Base-by-base conservation (phyloP, 2,329 filamentous ascomycete species). In the Neofusicoccum sp. region DNA sequence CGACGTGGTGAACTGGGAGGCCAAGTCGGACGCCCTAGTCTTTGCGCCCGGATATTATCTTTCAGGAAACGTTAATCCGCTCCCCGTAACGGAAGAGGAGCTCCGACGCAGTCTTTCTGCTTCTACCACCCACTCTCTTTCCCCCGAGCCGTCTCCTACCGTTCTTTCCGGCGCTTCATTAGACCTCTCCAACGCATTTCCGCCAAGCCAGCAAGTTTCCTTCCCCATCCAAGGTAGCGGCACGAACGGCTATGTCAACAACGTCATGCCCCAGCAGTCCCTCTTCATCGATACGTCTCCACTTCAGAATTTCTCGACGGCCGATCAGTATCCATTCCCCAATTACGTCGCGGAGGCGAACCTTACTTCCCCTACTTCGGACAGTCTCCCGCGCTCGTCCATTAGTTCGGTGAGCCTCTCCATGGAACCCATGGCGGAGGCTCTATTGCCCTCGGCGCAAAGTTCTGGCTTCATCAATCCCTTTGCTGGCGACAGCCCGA, bases 271-370 rank as follows among this genome's bases (percentile, higher is more conserved):
- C n/a, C 47, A 62, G 31, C 59, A 50, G 39, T 34, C 59, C 12
- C 48, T 62, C 16, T 62, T 62, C 39, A 52, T 62, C 31, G 48
- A 62, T 52, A 52, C 59, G 59, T 52, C 59, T 33, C 58, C 48
- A 12, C 54, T 58, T 16, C 54, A 58, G 16, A 44, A 5, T 7
- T 58, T 58, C 41, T 16, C 54, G 6, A 36, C 39, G 8, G 54
- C 41, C 7, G 54, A 45, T 28, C 54, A 58, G n/a, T 58, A 58
- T 31, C 54, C 39, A 16, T 58, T 60, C 22, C 56, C 34, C 34
- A 22, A 41, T 31, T 60, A 60, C 22, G 56, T 60, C 11, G 28
- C 45, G 2, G 45, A 60, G 41, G 33, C 56, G 9, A 41, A 22
- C 14, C 44, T 49, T 22, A 60, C 49, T 28, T 60, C 56, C 16